Base-by-base conservation (phyloP, 78 protist genomes). In the Dictyostelium purpureum region DNA sequence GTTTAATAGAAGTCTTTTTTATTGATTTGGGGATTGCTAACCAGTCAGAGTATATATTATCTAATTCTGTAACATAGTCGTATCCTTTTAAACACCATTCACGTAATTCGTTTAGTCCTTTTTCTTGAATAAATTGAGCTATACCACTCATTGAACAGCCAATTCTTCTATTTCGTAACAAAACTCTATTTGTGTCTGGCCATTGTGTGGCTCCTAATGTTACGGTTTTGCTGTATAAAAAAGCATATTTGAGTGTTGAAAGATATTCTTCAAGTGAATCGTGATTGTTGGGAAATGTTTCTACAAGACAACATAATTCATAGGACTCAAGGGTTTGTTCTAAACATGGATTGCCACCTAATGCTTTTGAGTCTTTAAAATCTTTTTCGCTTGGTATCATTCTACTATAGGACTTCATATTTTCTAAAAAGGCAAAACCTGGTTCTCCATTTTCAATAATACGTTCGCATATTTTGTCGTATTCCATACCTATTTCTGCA, bases 271-370 rank as follows among this genome's bases (percentile, higher is more conserved):
- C 96, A 19, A 94, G 6, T 2, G 16, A 7, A 0, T 38, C 73
- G 73, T 97, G 96, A 35, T 79, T 81, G 61, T 49, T 31, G 19
- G 98, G 99, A 79, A 97, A 97, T 19, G 98, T 97, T 80, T 97
- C 99, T 14, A 96, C 98, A 0, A 97, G 82, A 77, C 97, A 96
- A 74, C 79, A 97, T 37, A 97, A 74, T 65, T 97, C 99, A 49
- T 52, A 97, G 2, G 97, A 79, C 70, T 97, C 99, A 9, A 97
- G 85, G 14, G 99, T 96, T 76, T 97, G 98, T 26, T 97, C 99
- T 6, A 97, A 57, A 54, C 99, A 97, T 26, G 99, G 99, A 45
- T 96, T 97, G 14, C 98, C 99, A 3, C 98, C 98, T 14, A 19
- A 7, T 0, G 98, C 98, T 28, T 96, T 88, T 2, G 2, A 3